A percentile compares a stretch with the other conserved stretches of the same genome.
phyloP scores from a whole-genome alignment of 2,329 filamentous ascomycete species.

The Xylariaceae sp. region DNA sequence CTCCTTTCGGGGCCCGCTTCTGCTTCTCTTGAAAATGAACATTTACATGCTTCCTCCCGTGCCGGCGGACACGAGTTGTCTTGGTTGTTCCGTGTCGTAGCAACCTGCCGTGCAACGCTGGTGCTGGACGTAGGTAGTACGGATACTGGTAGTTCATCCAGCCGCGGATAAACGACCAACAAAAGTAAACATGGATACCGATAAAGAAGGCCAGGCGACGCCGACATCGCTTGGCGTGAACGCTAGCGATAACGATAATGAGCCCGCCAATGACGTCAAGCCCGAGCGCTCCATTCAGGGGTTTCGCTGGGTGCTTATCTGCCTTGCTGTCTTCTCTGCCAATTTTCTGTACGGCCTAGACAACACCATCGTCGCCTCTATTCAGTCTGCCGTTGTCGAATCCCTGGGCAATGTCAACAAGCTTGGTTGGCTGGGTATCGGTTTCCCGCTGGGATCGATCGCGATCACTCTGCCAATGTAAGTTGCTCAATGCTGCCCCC shows the following conservation, averaged over 20 bases:
- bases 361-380: slow-evolving; percentile 44
- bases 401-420: slow-evolving; percentile 35
- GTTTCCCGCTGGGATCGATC: slow-evolving; percentile 40
- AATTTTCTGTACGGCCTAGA: slow-evolving; percentile 38
- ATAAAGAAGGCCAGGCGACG: neutral
- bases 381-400: slow-evolving; percentile 39
- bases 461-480: slow-evolving; percentile 32
- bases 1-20: no score
- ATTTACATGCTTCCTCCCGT: no score
- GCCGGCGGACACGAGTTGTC: no score
- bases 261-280: neutral
- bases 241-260: slow-evolving; percentile 3
- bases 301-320: slow-evolving; percentile 37
- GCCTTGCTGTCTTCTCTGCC: slow-evolving; percentile 2
- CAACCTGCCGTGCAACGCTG: no score
- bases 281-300: neutral
- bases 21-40: no score
- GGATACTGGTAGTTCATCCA: no score
- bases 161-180: no score
- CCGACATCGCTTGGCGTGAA: neutral
- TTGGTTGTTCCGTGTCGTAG: no score
- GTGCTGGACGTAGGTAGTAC: no score
- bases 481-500: no score
- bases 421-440: slow-evolving; percentile 38
- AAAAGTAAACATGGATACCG: no score